Base-by-base conservation (phyloP, 2,329 filamentous ascomycete genomes). In the Pseudogymnoascus sp. region DNA sequence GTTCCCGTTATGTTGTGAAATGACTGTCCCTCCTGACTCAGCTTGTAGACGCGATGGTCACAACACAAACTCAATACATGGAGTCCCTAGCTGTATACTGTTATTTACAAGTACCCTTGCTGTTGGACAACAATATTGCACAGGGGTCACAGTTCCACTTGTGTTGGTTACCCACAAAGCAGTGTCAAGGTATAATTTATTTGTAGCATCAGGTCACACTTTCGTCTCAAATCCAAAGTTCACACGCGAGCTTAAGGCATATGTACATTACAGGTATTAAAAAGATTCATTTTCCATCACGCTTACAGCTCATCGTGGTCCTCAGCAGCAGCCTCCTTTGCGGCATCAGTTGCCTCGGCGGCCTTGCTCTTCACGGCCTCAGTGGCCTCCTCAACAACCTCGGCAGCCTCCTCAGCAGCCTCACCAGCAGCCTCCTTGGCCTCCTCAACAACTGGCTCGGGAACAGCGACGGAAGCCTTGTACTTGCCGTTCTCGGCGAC, bases 401-500 rank as follows among this genome's bases (percentile, higher is more conserved):
- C 66, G 61, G 68, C 67, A 18, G 69, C 73, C 62, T 69, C 71
- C 60, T 74, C 72, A 60, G 71, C 72, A 62, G 71, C 72, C 61
- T 74, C 70, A 59, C 69, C 69, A 63, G 70, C 66, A 28, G 73
- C 73, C 58, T 77, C 74, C 64, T 67, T 58, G 35, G 65, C 76
- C 72, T 85, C 79, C 67, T 82, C 80, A 61, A 78, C 77, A 34
- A 75, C 73, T 66, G 81, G 80, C 67, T 80, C 80, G 68, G 77
- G 75, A 66, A 79, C 77, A 60, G 79, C 75, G 64, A 86, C 84
- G 68, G 86, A 84, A 65, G 89, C 84, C 75, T 88, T 85, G 82
- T 95, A 83, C 77, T 91, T 94, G 76, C 94, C 94, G 74, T 94
- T 95, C 81, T 96, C 91, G 77, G 90, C 86, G 75, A 99, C 83